Percentiles rank a stretch among this genome's conserved stretches.
Conservation (phyloP, 2,329 filamentous ascomycete species). For the Scleromitrula shiraiana region DNA sequence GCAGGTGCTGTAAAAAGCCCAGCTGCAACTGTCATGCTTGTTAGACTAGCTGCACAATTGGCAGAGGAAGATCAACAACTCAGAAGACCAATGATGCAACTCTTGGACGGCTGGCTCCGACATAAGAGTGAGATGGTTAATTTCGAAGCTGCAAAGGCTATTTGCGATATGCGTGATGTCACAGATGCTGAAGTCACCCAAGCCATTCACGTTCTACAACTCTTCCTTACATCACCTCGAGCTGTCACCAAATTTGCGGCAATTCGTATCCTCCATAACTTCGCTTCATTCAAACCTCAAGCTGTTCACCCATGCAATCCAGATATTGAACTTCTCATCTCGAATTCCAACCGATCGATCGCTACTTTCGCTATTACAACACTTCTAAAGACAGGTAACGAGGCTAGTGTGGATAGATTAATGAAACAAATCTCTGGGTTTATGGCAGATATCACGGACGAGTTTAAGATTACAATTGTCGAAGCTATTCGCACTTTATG, state of each 20-base stretch:
- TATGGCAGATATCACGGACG: conserved; percentile 98
- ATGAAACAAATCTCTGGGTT: conserved; percentile 99
- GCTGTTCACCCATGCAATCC: conserved; percentile 91
- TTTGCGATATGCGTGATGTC: conserved; percentile 89
- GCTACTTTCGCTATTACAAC: conserved; percentile 98
- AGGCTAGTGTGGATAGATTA: conserved; percentile 88
- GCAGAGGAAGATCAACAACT: conserved; percentile 87
- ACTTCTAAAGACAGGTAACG: conserved; percentile 94
- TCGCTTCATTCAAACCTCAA: conserved; percentile 91
- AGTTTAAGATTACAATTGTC: conserved; percentile 99
- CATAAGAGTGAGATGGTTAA: conserved; percentile 99
- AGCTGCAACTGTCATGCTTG: conserved; percentile 84
- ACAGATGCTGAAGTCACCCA: conserved; percentile 86
- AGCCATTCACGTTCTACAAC: conserved; percentile 88
- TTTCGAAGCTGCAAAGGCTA: conserved; percentile 97
- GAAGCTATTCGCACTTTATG: conserved; percentile 95
- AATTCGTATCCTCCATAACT: conserved; percentile 91
- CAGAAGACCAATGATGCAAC: conserved; percentile 91
- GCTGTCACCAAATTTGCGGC: conserved; percentile 97
- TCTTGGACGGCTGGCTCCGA: conserved; percentile 91
- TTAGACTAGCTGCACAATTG: conserved; percentile 84
- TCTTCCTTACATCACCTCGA: conserved; percentile 92
- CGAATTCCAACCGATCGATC: conserved; percentile 93
- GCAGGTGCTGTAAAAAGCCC: conserved; percentile 92
- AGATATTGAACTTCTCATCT: conserved; percentile 94